Percentiles rank a stretch among this genome's conserved stretches.
phyloP scores from a whole-genome alignment of 495 filamentous ascomycete species.

The Penicillium macrosclerotiorum region DNA sequence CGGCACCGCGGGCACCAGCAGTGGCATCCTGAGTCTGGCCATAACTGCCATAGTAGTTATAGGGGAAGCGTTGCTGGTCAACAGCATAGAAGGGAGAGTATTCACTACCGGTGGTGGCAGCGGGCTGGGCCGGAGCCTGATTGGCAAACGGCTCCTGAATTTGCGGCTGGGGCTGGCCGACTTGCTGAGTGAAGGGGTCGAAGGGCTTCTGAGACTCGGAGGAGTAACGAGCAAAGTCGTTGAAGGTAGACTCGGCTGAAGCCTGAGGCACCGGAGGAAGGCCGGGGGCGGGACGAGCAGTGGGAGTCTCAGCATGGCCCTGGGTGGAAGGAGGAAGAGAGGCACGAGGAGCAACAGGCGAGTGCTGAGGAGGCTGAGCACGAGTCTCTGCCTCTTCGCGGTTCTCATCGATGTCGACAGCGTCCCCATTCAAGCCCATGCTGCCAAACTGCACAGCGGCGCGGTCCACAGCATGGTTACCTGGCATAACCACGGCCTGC shows the following conservation, averaged over 20 bases:
- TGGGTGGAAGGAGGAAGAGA: constrained; percentile 77
- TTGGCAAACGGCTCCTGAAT: constrained; percentile 56
- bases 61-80: constrained; percentile 75
- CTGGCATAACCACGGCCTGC: constrained; percentile 97
- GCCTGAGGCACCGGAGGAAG: constrained; percentile 65
- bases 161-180: constrained; percentile 62
- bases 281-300: constrained; percentile 66
- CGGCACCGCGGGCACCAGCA: constrained; percentile 61
- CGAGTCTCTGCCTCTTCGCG: constrained; percentile 93
- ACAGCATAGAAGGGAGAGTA: constrained; percentile 84
- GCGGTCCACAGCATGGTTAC: constrained; percentile 93
- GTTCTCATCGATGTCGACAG: constrained; percentile 86
- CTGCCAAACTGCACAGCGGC: constrained; percentile 97
- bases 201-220: constrained; percentile 77
- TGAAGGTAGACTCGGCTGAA: constrained; percentile 47
- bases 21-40: constrained; percentile 77
- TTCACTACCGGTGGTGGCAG: constrained; percentile 66
- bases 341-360: constrained; percentile 86
- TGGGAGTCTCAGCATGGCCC: constrained; percentile 51
- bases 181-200: constrained; percentile 82
- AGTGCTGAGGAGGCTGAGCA: constrained; percentile 90
- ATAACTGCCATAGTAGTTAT: constrained; percentile 79
- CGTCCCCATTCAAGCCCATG: constrained; percentile 80
- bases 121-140: constrained; percentile 51
- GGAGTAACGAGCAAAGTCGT: constrained; percentile 66